phyloP scores from a whole-genome alignment of 2,329 filamentous ascomycete species.

The Xylaria arbuscula region DNA sequence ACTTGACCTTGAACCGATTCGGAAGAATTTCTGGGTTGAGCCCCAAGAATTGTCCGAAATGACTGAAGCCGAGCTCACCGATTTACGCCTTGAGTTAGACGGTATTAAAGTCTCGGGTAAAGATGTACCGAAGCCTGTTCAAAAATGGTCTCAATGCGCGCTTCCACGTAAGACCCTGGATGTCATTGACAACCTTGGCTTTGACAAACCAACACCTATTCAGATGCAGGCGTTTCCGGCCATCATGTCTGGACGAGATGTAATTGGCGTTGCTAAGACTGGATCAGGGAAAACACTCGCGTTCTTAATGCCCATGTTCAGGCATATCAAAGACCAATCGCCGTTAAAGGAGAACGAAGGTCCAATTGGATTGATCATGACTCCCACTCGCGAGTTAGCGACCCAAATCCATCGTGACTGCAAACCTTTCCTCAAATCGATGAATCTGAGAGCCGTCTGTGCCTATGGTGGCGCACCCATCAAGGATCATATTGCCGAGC shows the following conservation, averaged over 20 bases:
- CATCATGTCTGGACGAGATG: conserved; percentile 95
- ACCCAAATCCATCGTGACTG: conserved; percentile 95
- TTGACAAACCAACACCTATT: conserved; percentile 90
- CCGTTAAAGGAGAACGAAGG: conserved; percentile 86
- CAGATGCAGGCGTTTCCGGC: conserved; percentile 95
- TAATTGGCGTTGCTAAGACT: conserved; percentile 96
- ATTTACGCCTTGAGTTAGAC: conserved; percentile 86
- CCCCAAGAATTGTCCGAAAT: conserved; percentile 84
- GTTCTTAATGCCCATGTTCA: conserved; percentile 95
- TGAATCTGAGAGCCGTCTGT: conserved; percentile 87
- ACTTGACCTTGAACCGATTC: conserved; percentile 83
- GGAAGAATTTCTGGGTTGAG: conserved; percentile 95
- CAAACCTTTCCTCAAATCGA: conserved; percentile 90
- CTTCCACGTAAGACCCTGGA: conserved; percentile 88
- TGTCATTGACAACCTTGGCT: conserved; percentile 83
- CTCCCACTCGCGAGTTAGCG: conserved; percentile 92
- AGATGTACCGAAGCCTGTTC: conserved; percentile 90
- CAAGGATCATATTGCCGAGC: conserved; percentile 95
- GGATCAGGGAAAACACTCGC: conserved; percentile 98
- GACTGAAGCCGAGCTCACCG: conserved; percentile 84
- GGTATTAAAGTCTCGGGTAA: conserved; percentile 93
- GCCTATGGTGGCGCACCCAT: conserved; percentile 96
- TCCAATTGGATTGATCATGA: conserved; percentile 88
- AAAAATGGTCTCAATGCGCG: conserved; percentile 96
- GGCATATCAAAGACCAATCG: conserved; percentile 94